A percentile compares a stretch with the other conserved stretches of the same genome.
Evolutionary conservation across 2,329 filamentous ascomycete genomes (phyloP).

Genomic region (Colletotrichum australisinense): DNA sequence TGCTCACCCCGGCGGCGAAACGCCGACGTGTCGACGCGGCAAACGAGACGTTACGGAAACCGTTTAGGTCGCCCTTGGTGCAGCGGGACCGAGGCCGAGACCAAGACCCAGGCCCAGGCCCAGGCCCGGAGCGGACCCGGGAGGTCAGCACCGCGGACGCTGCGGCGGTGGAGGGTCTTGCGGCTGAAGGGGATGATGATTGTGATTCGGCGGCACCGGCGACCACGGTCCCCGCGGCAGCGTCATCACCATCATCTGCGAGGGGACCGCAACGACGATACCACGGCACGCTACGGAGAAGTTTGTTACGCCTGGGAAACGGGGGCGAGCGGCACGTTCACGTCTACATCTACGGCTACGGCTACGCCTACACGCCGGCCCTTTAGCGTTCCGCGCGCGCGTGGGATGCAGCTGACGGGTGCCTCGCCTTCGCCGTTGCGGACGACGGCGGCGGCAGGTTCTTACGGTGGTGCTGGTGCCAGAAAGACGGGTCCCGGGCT

Average conservation of each 20-base stretch:
- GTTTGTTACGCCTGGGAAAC: too few species aligned
- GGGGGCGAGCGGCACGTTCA: too few species aligned
- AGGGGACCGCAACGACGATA: not conserved
- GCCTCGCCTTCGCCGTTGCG: not conserved
- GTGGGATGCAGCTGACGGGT: not conserved
- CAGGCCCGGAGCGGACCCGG: not conserved
- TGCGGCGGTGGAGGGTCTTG: not conserved
- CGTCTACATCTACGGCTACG: too few species aligned
- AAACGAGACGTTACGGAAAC: constrained; percentile 34
- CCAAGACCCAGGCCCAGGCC: not conserved
- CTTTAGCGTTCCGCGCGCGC: constrained; percentile 16
- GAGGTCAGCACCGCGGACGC: too few species aligned
- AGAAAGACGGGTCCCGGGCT: not conserved
- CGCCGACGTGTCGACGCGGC: constrained; percentile 33
- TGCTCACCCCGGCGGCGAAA: constrained; percentile 33
- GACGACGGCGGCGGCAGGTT: not conserved
- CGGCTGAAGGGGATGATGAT: not conserved
- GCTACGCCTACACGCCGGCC: constrained; percentile 14
- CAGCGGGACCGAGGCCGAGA: constrained; percentile 8
- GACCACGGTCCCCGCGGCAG: not conserved
- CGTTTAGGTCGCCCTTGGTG: constrained; percentile 35
- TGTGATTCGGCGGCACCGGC: not conserved
- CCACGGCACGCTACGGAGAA: not conserved
- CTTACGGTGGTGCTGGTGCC: not conserved
- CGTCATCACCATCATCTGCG: not conserved